Evolutionary conservation across 805 yeast genomes (phyloP), one percentile per base, ranked within the genome.

Genomic region (Zygosaccharomyces rouxii): DNA sequence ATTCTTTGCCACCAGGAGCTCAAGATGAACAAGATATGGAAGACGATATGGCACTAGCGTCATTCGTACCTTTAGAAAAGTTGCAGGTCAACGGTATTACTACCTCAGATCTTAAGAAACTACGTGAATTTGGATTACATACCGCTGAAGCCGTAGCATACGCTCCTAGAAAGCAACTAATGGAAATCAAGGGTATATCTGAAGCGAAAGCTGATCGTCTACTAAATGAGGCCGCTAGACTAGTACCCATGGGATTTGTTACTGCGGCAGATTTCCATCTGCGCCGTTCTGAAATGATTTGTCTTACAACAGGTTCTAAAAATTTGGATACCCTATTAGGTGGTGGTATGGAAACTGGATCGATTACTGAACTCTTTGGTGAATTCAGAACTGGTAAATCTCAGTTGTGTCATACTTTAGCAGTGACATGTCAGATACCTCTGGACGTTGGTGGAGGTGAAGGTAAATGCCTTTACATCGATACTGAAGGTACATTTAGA

Each of bases 391-490:
- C 99, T 2, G 99, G 99, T 40, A 94, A 94, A 66, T 89, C 97
- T 4, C 99, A 94, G 72, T 71, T 94, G 41, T 94, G 99, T 68
- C 99, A 94, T 66, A 94, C 98, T 1, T 75, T 94, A 48, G 96
- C 98, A 0, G 96, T 94, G 5, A 92, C 97, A 2, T 92, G 98
- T 67, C 99, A 92, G 68, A 73, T 94, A 48, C 98, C 98, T 4
- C 80, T 92, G 44, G 97, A 90, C 63, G 84, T 86, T 85, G 97
- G 97, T 35, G 99, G 99, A 52, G 99, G 97, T 44, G 99, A 94
- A 71, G 99, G 99, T 29, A 89, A 94, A 69, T 92, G 97, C 67
- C 73, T 94, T 47, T 94, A 87, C 64, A 90, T 94, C 52, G 99
- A 94, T 63, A 92, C 98, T 0, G 99, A 92, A 65, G 97, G 97